Base-by-base conservation (phyloP, 176 grass and related monocot genomes). In the Eleusine coracana region DNA sequence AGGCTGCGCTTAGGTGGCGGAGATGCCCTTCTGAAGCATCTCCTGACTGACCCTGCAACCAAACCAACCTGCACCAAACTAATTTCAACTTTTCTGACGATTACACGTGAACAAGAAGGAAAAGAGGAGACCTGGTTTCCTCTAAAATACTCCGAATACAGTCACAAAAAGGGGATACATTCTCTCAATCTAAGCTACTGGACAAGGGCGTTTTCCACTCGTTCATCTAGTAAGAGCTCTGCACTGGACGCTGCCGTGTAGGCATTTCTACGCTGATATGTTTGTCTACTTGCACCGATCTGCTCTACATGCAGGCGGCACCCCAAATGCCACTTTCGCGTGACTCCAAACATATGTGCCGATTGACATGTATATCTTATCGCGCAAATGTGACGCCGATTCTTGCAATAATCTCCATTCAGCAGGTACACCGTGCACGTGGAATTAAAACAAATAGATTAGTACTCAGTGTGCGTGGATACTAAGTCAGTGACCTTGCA, bases 21-120 rank as follows among this genome's bases (percentile, higher is more conserved):
- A 39, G 73, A 78, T 48, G 70, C 67, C 66, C 52, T 37, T 70
- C 36, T 18, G 79, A 75, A 66, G 81, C 64, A 79, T 74, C 67
- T 68, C 60, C 51, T 54, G 4, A 34, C 31, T 34, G 31, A 34
- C 61, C 17, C 80, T 50, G 81, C 50, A 61, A 41, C 67, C 66
- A 45, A 21, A 45, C 74, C 68, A 68, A 60, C 73, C 34, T 55
- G 52, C 52, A 55, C 52, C 52, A 65, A 65, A 10, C 48, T 58
- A 68, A n/a, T 84, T 80, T 84, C 81, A 41, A 88, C 75, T 68
- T 17, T 48, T 46, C 81, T 84, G 87, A 62, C 76, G 61, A 0
- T 37, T 64, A 1, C 87, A 75, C 40, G 82, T 80, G 69, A 79
- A 11, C 23, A 18, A 12, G 29, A 28, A 70, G 18, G 20, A 38